phyloP scores from a whole-genome alignment of 2,329 filamentous ascomycete genomes.

The Botrytis aclada region DNA sequence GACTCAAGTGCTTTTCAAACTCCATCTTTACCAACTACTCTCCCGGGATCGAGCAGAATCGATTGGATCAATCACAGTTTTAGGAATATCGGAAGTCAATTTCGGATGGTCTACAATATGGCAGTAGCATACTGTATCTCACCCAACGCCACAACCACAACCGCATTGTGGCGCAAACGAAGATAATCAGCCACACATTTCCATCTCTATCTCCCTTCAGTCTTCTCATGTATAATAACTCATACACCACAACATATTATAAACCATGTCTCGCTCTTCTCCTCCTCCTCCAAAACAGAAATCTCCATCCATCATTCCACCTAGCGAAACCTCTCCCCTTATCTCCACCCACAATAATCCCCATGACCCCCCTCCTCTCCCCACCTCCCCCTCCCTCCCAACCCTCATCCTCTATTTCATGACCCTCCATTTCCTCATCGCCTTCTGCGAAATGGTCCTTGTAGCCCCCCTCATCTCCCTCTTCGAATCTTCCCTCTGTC shows the following conservation, averaged over 20 bases:
- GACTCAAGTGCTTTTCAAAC: background rate
- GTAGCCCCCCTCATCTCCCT: constrained; percentile 35
- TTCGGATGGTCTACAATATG: background rate
- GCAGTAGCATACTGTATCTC: background rate
- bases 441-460: constrained; percentile 35
- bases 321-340: background rate
- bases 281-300: background rate
- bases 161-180: background rate
- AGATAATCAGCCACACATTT: background rate
- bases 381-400: background rate
- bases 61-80: background rate
- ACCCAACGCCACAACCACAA: background rate
- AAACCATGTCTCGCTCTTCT: background rate
- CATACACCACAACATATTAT: background rate
- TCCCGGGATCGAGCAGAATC: background rate
- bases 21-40: background rate
- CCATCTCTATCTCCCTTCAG: background rate
- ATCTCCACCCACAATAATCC: background rate
- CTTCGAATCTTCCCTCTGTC: constrained; percentile 35
- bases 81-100: background rate
- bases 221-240: background rate
- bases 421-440: constrained; percentile 36
- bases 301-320: background rate
- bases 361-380: background rate
- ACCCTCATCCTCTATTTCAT: constrained; percentile 33